Percentiles rank a stretch among this genome's conserved stretches.
These are phyloP conservation scores for Kuraishia cidri DNA, from an alignment of 805 yeast species.

Conservation along the genomic window DNA sequence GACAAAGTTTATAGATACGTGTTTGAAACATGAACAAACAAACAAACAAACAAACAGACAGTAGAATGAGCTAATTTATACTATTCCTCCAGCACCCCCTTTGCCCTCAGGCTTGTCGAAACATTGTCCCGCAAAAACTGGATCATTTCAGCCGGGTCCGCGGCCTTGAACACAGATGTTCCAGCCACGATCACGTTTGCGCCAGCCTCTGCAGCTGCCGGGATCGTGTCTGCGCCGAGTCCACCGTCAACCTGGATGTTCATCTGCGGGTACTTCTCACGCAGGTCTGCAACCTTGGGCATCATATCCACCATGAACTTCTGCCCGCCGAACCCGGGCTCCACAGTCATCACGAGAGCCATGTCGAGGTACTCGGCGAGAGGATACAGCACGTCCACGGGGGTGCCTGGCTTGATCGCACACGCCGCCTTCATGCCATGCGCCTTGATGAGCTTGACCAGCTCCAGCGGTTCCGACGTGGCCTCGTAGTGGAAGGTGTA, in stretches of 20 bases:
- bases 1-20: slow-evolving; percentile 1
- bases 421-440: slow-evolving; percentile 91
- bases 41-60: too few species aligned
- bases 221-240: slow-evolving; percentile 76
- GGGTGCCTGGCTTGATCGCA: slow-evolving; percentile 90
- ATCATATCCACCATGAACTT: slow-evolving; percentile 92
- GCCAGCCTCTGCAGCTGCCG: slow-evolving; percentile 89
- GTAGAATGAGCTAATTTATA: too few species aligned
- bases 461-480: slow-evolving; percentile 64
- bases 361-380: slow-evolving; percentile 75
- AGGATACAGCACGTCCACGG: slow-evolving; percentile 73
- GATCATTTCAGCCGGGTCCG: slow-evolving; percentile 71
- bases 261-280: slow-evolving; percentile 66
- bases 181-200: slow-evolving; percentile 99
- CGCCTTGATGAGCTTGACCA: slow-evolving; percentile 67
- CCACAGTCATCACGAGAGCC: slow-evolving; percentile 98
- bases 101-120: slow-evolving; percentile 30
- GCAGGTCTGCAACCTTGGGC: slow-evolving; percentile 81
- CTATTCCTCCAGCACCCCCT: slow-evolving; percentile 26
- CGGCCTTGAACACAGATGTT: slow-evolving; percentile 83
- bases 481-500: slow-evolving; percentile 96
- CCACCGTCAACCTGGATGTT: slow-evolving; percentile 98
- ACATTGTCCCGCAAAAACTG: slow-evolving; percentile 59
- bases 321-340: slow-evolving; percentile 99
- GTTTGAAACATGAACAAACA: slow-evolving; percentile 2